These are phyloP conservation scores for Lachnellula willkommii DNA, from an alignment of 2,329 filamentous ascomycete species.

Conservation along the genomic window DNA sequence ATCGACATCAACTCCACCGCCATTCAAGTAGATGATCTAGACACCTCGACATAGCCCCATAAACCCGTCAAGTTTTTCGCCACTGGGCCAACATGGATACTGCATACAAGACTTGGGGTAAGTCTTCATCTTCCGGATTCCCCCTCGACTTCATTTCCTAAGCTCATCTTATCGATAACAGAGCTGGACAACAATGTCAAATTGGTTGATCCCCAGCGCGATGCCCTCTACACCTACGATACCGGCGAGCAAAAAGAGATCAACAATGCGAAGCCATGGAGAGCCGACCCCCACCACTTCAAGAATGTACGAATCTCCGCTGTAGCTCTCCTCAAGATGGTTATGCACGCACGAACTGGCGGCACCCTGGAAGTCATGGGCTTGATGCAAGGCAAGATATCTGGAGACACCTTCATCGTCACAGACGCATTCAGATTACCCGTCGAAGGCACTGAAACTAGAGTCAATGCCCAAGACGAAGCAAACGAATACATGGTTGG, in stretches of 20 bases:
- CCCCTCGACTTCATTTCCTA: constrained; percentile 13
- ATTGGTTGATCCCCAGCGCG: constrained; percentile 78
- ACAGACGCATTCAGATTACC: constrained; percentile 92
- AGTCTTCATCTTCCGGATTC: constrained; percentile 16
- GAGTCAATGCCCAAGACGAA: constrained; percentile 92
- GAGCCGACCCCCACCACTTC: constrained; percentile 76
- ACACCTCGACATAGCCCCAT: background rate
- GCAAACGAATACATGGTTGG: constrained; percentile 96
- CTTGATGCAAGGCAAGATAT: constrained; percentile 92
- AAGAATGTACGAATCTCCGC: constrained; percentile 90
- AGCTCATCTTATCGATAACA: constrained; percentile 38
- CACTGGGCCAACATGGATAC: constrained; percentile 42
- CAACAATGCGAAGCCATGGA: constrained; percentile 66
- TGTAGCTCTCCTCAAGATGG: constrained; percentile 95
- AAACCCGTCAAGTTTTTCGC: background rate
- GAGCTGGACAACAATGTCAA: constrained; percentile 84
- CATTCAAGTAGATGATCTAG: background rate
- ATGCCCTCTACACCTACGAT: constrained; percentile 87
- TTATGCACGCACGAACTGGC: constrained; percentile 96
- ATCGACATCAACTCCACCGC: background rate
- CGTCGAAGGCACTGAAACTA: constrained; percentile 96
- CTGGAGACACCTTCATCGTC: constrained; percentile 79
- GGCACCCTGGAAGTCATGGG: constrained; percentile 95
- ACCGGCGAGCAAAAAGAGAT: constrained; percentile 61
- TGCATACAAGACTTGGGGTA: constrained; percentile 59